Conservation (phyloP, 1,284 basidiomycete species). For the Pyrrhoderma noxium region DNA sequence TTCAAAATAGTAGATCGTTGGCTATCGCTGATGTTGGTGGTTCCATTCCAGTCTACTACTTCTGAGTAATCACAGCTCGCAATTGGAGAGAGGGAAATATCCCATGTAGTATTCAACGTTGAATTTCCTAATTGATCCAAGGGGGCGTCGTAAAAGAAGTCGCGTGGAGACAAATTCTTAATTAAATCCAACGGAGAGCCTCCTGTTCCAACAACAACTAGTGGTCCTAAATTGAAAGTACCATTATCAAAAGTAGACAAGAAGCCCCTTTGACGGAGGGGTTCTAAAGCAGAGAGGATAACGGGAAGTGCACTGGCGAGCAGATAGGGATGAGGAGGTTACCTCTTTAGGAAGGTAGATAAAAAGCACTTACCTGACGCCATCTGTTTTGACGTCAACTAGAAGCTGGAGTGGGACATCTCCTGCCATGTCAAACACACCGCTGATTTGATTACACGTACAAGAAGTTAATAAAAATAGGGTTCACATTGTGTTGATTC, state of each 20-base stretch:
- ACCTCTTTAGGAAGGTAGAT: no score
- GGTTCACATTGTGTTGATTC: background rate
- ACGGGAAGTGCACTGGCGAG: constrained; percentile 36
- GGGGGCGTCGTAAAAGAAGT: constrained; percentile 50
- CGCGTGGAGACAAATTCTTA: constrained; percentile 37
- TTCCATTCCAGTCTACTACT: constrained; percentile 42
- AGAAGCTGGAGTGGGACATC: constrained; percentile 38
- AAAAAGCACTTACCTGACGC: constrained; percentile 31
- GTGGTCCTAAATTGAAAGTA: constrained; percentile 30
- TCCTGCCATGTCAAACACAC: constrained; percentile 42
- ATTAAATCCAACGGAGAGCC: constrained; percentile 47
- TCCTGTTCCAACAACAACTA: constrained; percentile 47
- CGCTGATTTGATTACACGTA: no score
- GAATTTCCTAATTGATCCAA: constrained; percentile 35
- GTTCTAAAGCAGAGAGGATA: constrained; percentile 40
- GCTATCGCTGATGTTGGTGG: constrained; percentile 35
- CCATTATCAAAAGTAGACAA: constrained; percentile 42
- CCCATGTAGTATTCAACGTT: constrained; percentile 34
- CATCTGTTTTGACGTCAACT: constrained; percentile 48
- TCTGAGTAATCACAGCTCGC: constrained; percentile 44
- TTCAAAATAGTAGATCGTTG: constrained; percentile 31
- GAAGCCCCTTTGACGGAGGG: constrained; percentile 38
- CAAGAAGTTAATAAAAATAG: background rate
- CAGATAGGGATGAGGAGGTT: no score
- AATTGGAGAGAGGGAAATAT: constrained; percentile 37